Evolutionary conservation across 371 early-diverging fungal genomes (phyloP), one percentile per base, ranked within the genome.

Genomic region (Parasitella parasitica): DNA sequence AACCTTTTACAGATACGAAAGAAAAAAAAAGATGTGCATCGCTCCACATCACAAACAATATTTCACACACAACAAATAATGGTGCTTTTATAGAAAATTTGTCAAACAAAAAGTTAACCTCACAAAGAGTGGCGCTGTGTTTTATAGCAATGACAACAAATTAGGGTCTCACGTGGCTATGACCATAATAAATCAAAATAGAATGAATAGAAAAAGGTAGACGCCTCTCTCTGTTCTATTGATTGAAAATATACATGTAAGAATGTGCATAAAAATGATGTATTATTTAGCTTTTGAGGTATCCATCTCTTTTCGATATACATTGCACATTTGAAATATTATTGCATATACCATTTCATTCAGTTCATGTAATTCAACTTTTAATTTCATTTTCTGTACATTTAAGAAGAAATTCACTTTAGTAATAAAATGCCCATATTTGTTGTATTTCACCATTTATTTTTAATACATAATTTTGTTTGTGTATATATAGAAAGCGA

Each of bases 171-270:
- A 43, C 43, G 43, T 43, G 43, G 43, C 43, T 11, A 20, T 43
- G 18, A 43, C 43, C 43, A 43, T 43, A 43, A 43, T 43, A 43
- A 43, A 43, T 22, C 43, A 43, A 43, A n/a, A 43, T 43, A 43
- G 43, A 43, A 43, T 43, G 43, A 20, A 43, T 43, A 43, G 43
- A 43, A 43, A 43, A 43, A 43, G 43, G 43, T 43, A 43, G 43
- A 43, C 43, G 22, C 43, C 43, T 43, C 43, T 43, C 8, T 43
- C 2, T 43, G 18, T 43, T 43, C 43, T 43, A 43, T 43, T 43
- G 43, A 43, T 43, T 43, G 43, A 43, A 43, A 43, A 43, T 43
- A 43, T 43, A 43, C 43, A 43, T 43, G 43, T 43, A 43, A 43
- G 43, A 43, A 43, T 43, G 43, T 43, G 43, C 43, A 43, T 43